Conservation (phyloP, 495 filamentous ascomycete genomes). For the Aspergillus sclerotiicarbonarius region DNA sequence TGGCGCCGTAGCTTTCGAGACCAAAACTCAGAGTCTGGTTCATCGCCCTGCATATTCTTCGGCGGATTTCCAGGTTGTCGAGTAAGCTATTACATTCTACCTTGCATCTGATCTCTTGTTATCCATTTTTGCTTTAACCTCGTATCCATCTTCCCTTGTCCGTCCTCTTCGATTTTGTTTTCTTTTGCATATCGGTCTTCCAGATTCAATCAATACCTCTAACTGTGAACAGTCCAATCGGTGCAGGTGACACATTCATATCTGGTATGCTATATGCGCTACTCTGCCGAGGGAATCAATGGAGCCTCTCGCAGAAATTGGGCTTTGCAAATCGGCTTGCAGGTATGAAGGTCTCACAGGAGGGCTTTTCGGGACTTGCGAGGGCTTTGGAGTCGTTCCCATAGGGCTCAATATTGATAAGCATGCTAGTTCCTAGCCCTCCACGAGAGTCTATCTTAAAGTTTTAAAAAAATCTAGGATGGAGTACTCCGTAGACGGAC, state of each 20-base stretch:
- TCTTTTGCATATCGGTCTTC: no score
- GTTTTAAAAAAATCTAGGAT: no score
- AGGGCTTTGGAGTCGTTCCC: constrained; percentile 17
- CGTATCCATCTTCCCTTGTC: no score
- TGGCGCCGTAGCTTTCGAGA: constrained; percentile 54
- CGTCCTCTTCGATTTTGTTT: no score
- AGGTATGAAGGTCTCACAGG: constrained; percentile 63
- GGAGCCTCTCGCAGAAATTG: constrained; percentile 52
- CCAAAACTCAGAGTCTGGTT: constrained; percentile 31
- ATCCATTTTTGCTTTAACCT: neutral
- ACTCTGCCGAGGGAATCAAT: constrained; percentile 48
- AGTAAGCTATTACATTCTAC: constrained; percentile 51
- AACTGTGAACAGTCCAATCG: constrained; percentile 53
- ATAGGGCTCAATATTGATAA: neutral
- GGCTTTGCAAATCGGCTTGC: constrained; percentile 64
- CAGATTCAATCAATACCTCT: constrained; percentile 6
- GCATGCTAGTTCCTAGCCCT: neutral
- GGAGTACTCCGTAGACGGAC: no score
- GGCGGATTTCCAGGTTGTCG: constrained; percentile 48
- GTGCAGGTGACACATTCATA: constrained; percentile 74
- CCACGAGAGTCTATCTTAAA: neutral
- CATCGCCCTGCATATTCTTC: constrained; percentile 46
- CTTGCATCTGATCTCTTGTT: neutral
- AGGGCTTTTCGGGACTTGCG: constrained; percentile 60
- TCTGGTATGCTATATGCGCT: constrained; percentile 67